These are phyloP conservation scores for Pseudogymnoascus pannorum DNA, from an alignment of 2,329 filamentous ascomycete genomes.

Conservation along the genomic window DNA sequence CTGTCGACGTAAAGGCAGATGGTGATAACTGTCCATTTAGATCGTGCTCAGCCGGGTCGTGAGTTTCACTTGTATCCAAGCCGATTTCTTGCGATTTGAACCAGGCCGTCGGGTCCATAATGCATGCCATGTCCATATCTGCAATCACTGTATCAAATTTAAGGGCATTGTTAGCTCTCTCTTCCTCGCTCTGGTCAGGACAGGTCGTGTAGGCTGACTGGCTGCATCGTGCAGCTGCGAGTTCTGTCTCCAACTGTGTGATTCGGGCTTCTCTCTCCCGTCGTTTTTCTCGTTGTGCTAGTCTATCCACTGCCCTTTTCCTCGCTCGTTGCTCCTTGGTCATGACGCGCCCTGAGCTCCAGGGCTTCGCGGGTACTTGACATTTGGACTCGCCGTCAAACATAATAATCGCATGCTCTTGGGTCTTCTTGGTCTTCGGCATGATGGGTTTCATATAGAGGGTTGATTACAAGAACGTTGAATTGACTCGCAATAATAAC, in stretches of 20 bases:
- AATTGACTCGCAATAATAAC: not conserved
- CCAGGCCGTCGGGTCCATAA: not conserved
- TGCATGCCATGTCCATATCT: not conserved
- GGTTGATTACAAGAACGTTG: not conserved
- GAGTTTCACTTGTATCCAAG: not conserved
- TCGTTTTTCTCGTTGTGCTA: slow-evolving; percentile 82
- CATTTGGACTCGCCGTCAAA: not conserved
- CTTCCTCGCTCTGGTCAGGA: not conserved
- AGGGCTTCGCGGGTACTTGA: not conserved
- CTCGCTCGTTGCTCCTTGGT: slow-evolving; percentile 73
- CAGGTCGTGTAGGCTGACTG: not conserved
- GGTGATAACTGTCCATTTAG: not conserved
- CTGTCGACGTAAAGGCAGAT: not conserved
- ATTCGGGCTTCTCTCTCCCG: slow-evolving; percentile 83
- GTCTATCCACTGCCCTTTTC: slow-evolving; percentile 85
- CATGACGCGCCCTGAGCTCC: not conserved
- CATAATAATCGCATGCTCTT: not conserved
- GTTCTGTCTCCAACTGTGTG: slow-evolving; percentile 4
- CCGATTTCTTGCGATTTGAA: not conserved
- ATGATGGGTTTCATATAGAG: not conserved
- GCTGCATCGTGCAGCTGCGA: not conserved
- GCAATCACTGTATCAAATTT: not conserved
- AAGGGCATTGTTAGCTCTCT: not conserved
- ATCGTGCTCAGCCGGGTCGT: not conserved
- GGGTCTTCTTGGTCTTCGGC: not conserved